phyloP scores from a whole-genome alignment of 2,329 filamentous ascomycete species.

The Corinectria fuckeliana region DNA sequence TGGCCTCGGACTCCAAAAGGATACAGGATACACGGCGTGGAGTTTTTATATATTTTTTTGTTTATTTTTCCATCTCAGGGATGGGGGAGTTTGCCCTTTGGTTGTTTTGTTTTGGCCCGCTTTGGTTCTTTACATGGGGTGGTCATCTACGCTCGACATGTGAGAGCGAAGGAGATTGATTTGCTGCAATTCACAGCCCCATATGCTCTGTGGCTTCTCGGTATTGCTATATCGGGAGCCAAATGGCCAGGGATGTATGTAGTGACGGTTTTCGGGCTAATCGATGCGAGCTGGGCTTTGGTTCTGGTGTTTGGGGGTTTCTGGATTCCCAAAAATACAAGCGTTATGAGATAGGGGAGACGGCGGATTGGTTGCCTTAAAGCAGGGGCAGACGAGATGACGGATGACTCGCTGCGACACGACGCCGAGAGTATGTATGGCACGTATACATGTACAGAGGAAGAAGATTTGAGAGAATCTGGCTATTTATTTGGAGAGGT shows the following conservation, averaged over 20 bases:
- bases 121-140: slow-evolving; percentile 1
- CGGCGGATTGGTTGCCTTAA: slow-evolving; percentile 1
- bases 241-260: neutral
- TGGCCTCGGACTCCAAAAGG: slow-evolving; percentile 36
- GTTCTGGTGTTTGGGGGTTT: slow-evolving; percentile 21
- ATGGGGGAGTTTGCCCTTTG: slow-evolving; percentile 23
- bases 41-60: slow-evolving; percentile 27
- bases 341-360: slow-evolving; percentile 9
- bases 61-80: slow-evolving; percentile 24
- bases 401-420: slow-evolving; percentile 18
- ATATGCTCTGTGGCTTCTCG: neutral
- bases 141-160: neutral
- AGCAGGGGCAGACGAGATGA: slow-evolving; percentile 25
- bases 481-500: neutral
- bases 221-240: neutral
- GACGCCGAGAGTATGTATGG: slow-evolving; percentile 21
- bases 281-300: slow-evolving; percentile 1
- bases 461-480: slow-evolving; percentile 18
- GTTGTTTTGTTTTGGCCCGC: too few relatives aligned
- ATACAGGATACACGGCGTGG: slow-evolving; percentile 41
- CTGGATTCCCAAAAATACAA: slow-evolving; percentile 17
- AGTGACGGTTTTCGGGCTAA: neutral
- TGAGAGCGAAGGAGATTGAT: neutral
- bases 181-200: neutral
- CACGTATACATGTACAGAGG: slow-evolving; percentile 27